A percentile compares a stretch with the other conserved stretches of the same genome.
phyloP scores from a whole-genome alignment of 441 rosid genomes.

The Sinapis alba region DNA sequence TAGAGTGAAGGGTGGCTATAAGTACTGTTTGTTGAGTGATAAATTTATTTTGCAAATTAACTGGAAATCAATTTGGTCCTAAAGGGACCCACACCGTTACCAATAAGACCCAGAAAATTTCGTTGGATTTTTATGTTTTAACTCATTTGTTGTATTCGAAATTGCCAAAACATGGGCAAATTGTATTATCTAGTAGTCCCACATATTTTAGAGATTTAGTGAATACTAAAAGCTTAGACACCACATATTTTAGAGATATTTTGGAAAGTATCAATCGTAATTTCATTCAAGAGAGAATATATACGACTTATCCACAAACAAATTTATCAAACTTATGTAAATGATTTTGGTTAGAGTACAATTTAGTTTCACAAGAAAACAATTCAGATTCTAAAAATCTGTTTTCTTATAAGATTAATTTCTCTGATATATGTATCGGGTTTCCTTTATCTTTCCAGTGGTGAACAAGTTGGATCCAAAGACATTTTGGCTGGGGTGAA shows the following conservation, averaged over 20 bases:
- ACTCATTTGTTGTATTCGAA: slow-evolving; percentile 33
- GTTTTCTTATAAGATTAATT: neutral
- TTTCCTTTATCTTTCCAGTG: slow-evolving; percentile 33
- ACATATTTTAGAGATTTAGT: neutral
- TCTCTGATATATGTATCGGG: slow-evolving; percentile 22
- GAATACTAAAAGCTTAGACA: neutral
- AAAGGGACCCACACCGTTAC: slow-evolving; percentile 52
- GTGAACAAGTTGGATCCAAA: slow-evolving; percentile 39
- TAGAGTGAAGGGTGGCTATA: slow-evolving; percentile 47
- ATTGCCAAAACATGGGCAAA: slow-evolving; percentile 38
- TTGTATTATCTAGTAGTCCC: slow-evolving; percentile 13
- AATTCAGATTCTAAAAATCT: neutral
- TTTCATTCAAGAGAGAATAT: too few species aligned
- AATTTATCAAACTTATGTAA: neutral
- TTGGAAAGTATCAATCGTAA: too few species aligned
- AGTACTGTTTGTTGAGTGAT: slow-evolving; percentile 40
- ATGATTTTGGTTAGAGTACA: neutral
- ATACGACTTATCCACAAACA: slow-evolving; percentile 1
- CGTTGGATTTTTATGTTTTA: neutral
- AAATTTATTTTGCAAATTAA: slow-evolving; percentile 35
- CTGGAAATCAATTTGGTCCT: slow-evolving; percentile 70
- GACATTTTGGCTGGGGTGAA: slow-evolving; percentile 40
- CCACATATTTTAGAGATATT: too few species aligned
- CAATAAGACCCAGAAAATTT: slow-evolving; percentile 22
- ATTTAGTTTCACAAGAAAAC: neutral